These are phyloP conservation scores for Suhomyces faveliae DNA, from an alignment of 805 yeast genomes.

Conservation along the genomic window DNA sequence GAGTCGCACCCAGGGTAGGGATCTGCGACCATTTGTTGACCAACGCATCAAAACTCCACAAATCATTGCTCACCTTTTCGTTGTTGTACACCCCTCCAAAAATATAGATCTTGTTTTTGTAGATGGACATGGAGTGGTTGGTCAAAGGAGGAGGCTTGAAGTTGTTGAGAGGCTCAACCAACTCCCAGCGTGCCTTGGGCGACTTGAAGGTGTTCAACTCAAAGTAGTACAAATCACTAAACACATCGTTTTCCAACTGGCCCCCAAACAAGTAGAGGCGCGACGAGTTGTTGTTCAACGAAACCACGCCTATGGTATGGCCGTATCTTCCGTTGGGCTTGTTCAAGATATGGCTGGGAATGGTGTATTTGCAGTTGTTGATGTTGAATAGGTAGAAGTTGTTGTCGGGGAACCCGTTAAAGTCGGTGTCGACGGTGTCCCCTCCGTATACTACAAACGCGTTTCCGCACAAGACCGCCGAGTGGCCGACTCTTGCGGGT, in stretches of 20 bases:
- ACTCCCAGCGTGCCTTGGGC: slow-evolving; percentile 82
- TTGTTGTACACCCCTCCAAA: slow-evolving; percentile 87
- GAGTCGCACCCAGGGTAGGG: slow-evolving; percentile 67
- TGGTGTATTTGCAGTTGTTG: slow-evolving; percentile 43
- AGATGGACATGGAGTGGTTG: slow-evolving; percentile 85
- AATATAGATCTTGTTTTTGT: slow-evolving; percentile 73
- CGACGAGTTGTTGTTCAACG: slow-evolving; percentile 42
- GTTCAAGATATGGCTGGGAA: slow-evolving; percentile 43
- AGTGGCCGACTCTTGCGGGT: slow-evolving; percentile 96
- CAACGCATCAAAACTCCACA: slow-evolving; percentile 77
- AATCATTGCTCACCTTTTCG: slow-evolving; percentile 64
- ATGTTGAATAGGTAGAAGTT: slow-evolving; percentile 80
- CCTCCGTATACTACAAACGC: slow-evolving; percentile 97
- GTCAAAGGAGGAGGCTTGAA: slow-evolving; percentile 77
- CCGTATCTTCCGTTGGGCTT: slow-evolving; percentile 95
- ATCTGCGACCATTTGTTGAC: slow-evolving; percentile 68
- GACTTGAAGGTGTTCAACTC: slow-evolving; percentile 84
- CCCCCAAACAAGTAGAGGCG: slow-evolving; percentile 89
- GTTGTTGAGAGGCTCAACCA: slow-evolving; percentile 52
- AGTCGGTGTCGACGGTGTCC: slow-evolving; percentile 82
- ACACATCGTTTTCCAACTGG: slow-evolving; percentile 79
- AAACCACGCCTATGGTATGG: slow-evolving; percentile 79
- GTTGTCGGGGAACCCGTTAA: slow-evolving; percentile 78
- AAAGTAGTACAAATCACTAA: slow-evolving; percentile 81
- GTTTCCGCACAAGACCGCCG: slow-evolving; percentile 86